These are phyloP conservation scores for Mortierella alpina DNA, from an alignment of 192 early-diverging fungal species.

Conservation along the genomic window DNA sequence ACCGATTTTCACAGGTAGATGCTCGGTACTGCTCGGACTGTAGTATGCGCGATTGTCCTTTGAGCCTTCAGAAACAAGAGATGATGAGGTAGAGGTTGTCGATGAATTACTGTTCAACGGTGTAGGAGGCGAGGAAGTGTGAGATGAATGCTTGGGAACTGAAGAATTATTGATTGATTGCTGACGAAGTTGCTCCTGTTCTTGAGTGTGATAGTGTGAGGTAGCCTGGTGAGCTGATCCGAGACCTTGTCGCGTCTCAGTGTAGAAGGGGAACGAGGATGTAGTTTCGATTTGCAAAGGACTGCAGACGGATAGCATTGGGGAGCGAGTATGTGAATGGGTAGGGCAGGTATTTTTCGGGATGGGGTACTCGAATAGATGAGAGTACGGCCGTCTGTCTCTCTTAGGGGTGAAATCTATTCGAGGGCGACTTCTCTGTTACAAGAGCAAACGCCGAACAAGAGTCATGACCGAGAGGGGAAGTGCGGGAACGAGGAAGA, in stretches of 20 bases:
- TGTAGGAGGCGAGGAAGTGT: constrained; percentile 11
- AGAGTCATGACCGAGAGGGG: background rate
- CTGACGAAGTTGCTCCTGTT: background rate
- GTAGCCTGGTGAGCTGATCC: background rate
- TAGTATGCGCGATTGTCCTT: background rate
- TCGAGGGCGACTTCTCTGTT: background rate
- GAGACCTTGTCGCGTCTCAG: constrained; percentile 34
- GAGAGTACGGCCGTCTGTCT: too few species aligned
- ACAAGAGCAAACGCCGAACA: background rate
- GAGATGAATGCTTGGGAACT: constrained; percentile 21
- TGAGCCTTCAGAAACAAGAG: background rate
- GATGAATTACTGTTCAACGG: constrained; percentile 20
- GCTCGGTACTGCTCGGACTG: constrained; percentile 10
- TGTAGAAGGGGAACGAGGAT: constrained; percentile 47
- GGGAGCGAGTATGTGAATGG: constrained; percentile 14
- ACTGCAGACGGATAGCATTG: constrained; percentile 52
- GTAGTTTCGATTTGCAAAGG: constrained; percentile 46
- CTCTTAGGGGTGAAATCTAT: constrained; percentile 8
- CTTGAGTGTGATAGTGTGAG: constrained; percentile 15
- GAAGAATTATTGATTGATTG: background rate
- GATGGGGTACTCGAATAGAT: too few species aligned
- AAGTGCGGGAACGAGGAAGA: background rate
- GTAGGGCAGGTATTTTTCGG: background rate
- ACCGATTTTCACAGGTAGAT: constrained; percentile 21
- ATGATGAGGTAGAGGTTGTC: constrained; percentile 10